Conservation (phyloP, 495 filamentous ascomycete species). For the Elasticomyces elasticus region DNA sequence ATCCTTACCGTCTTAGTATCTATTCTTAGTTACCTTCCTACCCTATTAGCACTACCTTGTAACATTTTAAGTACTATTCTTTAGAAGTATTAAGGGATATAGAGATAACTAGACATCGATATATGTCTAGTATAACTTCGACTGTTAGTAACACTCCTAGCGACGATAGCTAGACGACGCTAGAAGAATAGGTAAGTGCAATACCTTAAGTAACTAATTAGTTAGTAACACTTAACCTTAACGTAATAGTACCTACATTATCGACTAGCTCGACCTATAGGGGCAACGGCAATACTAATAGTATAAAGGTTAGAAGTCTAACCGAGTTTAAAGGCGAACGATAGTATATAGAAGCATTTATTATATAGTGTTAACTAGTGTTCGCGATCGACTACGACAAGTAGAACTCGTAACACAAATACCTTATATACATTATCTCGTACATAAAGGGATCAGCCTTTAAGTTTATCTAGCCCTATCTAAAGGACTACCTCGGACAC, state of each 20-base stretch:
- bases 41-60: not conserved
- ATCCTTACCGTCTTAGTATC: not conserved
- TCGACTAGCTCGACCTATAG: no score
- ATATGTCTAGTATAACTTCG: not conserved
- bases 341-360: not conserved
- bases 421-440: not conserved
- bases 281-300: not conserved
- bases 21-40: not conserved
- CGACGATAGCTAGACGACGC: not conserved
- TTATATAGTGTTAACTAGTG: not conserved
- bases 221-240: no score
- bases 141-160: not conserved
- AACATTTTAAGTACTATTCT: not conserved
- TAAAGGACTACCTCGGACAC: not conserved
- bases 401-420: not conserved
- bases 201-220: no score
- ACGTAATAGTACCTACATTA: no score
- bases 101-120: not conserved
- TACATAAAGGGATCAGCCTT: no score
- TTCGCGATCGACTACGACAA: not conserved
- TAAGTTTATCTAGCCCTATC: not conserved
- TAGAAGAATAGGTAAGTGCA: no score
- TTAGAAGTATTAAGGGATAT: not conserved
- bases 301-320: not conserved
- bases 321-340: not conserved